Evolutionary conservation across 805 yeast species (phyloP), one percentile per base, ranked within the genome.

Genomic region (Deakozyma indianensis): DNA sequence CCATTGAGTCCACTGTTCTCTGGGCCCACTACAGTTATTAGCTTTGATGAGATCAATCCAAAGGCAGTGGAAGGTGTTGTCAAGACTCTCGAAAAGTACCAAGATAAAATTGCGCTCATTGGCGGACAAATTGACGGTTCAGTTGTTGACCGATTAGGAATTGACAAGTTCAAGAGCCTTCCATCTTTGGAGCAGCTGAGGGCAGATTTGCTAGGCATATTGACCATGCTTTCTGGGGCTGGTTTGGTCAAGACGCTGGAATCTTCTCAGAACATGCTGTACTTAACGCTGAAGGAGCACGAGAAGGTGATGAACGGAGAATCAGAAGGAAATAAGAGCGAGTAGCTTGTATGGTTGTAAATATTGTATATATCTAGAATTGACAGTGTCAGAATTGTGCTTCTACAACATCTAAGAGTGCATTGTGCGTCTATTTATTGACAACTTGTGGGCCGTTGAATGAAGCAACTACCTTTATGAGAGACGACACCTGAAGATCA

Each of bases 21-120:
- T 49, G 97, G 97, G 5, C 96, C 97, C 22, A 80, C 95, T 2
- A 94, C 94, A 1, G 70, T 83, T 7, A 75, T 90, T 47, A 61
- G 82, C 20, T 72, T 86, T 48, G 75, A 75, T 41, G 75, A 72
- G 49, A 68, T 82, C 28, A 80, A 86, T 51, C 96, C 96, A n/a
- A 54, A 64, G 15, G 65, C 67, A 20, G 83, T 88, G 9, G 74
- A 74, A 23, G 67, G 69, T 45, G 75, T 84, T 3, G 63, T 84
- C 54, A 80, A 75, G 55, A 59, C 77, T 23, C 58, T 87, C 43
- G 79, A 77, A 52, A 60, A 69, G 38, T 74, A 80, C 38, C 77
- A 76, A 55, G 95, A 86, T 55, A 77, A 77, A 59, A 66, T 92
- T 52, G 75, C 88, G 48, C 64, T 92, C 40, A 71, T 90, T 50